Evolutionary conservation across 306 rosid species (phyloP), one percentile per base, ranked within the genome.

Genomic region (Vachellia pachyceras): DNA sequence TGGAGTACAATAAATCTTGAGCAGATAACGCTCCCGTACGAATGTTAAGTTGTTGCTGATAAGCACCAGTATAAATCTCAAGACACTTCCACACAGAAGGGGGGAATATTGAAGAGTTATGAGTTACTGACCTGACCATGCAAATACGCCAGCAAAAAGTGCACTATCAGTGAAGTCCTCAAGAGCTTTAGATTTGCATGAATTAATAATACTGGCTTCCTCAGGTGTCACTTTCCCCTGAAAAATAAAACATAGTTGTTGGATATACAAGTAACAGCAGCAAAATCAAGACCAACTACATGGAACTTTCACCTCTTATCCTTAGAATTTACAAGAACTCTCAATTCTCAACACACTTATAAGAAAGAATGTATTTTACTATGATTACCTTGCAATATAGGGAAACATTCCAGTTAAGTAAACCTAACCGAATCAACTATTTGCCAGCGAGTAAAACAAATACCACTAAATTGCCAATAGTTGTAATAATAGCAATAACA

Each of bases 61-160:
- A 29, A 33, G 68, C 40, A 61, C 41, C 68, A 29, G 40, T 39
- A 57, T 13, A 61, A 61, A 61, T 29, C 41, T 64, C 36, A 40
- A 64, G 69, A 18, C 42, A 12, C n/a, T 64, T 5, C 69, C 69
- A 17, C 20, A 33, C 6, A 33, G 69, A 18, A 37, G 41, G 14
- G 69, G 69, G 6, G 22, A 40, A 8, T n/a, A 33, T 14, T 14
- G n/a, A 33, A 64, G 69, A 64, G 36, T 8, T 64, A 20, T n/a
- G 42, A 64, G 20, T 64, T 42, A 64, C 69, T 29, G 20, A 64
- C 69, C 69, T 35, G 69, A 6, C 69, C 69, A 64, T 29, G 11
- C 6, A 35, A 13, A 11, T 64, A 42, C 13, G 13, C 69, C 42
- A 18, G 10, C 22, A 6, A 18, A 0, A 33, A 64, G 3, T 64